Evolutionary conservation across 176 grass and related monocot genomes (phyloP).

Genomic region (Bothriochloa decipiens): DNA sequence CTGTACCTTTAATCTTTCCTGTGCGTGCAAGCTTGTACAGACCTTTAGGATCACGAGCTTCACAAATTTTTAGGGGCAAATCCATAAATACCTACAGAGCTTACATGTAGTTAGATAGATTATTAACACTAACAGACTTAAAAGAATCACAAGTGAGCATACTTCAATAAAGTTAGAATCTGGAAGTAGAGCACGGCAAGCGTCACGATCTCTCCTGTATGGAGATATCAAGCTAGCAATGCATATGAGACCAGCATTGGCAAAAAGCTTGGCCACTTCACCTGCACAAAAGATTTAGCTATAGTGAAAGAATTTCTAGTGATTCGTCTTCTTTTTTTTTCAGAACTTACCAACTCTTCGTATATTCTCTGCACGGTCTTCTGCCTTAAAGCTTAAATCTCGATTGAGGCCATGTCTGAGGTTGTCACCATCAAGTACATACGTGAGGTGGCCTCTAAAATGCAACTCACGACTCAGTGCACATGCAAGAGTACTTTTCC

Average conservation of each 20-base stretch:
- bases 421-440: conserved; percentile 90
- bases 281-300: conserved; percentile 55
- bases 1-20: conserved; percentile 93
- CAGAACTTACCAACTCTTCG: conserved; percentile 77
- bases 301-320: conserved; percentile 27
- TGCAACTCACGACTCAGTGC: conserved; percentile 75
- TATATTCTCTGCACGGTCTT: conserved; percentile 90
- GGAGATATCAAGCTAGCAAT: conserved; percentile 78
- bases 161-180: conserved; percentile 93
- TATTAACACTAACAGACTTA: conserved; percentile 15
- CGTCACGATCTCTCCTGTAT: conserved; percentile 88
- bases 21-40: conserved; percentile 94
- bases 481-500: conserved; percentile 91
- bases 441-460: conserved; percentile 67
- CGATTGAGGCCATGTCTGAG: conserved; percentile 82
- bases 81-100: conserved; percentile 83
- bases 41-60: conserved; percentile 95
- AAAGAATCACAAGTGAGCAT: conserved; percentile 37
- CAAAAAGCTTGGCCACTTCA: conserved; percentile 94
- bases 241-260: conserved; percentile 87
- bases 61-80: conserved; percentile 89
- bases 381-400: conserved; percentile 80
- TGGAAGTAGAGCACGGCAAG: conserved; percentile 76
- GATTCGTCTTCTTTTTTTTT: neutral
- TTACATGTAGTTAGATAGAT: conserved; percentile 38